These are phyloP conservation scores for Malassezia obtusa DNA, from an alignment of 1,284 basidiomycete species.

Conservation along the genomic window DNA sequence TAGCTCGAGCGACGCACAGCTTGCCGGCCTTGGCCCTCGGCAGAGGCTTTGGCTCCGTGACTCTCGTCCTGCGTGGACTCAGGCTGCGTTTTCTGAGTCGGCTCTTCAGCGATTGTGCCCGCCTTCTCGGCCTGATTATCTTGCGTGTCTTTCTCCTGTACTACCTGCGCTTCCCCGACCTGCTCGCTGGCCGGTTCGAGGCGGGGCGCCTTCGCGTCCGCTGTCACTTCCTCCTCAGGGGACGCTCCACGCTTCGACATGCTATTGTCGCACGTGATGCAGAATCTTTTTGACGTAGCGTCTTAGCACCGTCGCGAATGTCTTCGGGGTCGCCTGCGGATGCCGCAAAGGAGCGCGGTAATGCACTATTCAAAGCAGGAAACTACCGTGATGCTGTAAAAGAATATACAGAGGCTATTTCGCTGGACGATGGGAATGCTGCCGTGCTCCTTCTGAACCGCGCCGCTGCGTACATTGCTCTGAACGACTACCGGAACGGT, in stretches of 20 bases:
- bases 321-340: conserved; percentile 21
- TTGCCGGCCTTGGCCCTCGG: background rate
- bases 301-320: conserved; percentile 6
- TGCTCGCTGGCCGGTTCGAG: background rate
- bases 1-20: conserved; percentile 40
- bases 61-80: background rate
- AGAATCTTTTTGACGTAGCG: background rate
- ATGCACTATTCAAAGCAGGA: conserved; percentile 34
- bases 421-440: conserved; percentile 60
- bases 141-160: too few relatives aligned
- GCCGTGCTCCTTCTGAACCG: conserved; percentile 73
- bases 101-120: too few relatives aligned
- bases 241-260: background rate
- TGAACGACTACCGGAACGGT: conserved; percentile 65
- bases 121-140: too few relatives aligned
- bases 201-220: conserved; percentile 1
- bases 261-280: conserved; percentile 1
- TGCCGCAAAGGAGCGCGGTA: conserved; percentile 42
- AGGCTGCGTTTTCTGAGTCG: background rate
- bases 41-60: background rate
- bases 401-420: conserved; percentile 46
- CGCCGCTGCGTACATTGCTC: conserved; percentile 71
- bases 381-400: conserved; percentile 40
- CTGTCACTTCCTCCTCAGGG: background rate
- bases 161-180: background rate